These are phyloP conservation scores for Colletotrichum falcatum DNA, from an alignment of 2,329 filamentous ascomycete species.

Conservation along the genomic window DNA sequence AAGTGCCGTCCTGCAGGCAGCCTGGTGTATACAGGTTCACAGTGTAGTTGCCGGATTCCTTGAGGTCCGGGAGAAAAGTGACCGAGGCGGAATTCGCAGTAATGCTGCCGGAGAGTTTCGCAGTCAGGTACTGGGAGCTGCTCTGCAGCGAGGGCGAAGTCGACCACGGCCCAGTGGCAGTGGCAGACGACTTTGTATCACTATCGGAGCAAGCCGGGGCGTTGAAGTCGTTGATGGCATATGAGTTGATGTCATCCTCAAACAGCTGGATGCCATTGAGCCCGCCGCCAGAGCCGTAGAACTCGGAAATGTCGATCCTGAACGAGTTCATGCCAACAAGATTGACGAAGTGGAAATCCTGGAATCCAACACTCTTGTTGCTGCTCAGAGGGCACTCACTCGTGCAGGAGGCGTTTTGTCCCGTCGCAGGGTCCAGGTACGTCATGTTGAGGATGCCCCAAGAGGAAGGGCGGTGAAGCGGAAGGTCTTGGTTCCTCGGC, in stretches of 20 bases:
- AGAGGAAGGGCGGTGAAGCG: constrained; percentile 87
- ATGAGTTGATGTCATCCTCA: constrained; percentile 85
- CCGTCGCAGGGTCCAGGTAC: constrained; percentile 81
- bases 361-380: constrained; percentile 73
- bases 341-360: constrained; percentile 95
- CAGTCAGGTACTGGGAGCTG: constrained; percentile 81
- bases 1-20: constrained; percentile 83
- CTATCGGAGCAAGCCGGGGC: constrained; percentile 79
- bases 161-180: constrained; percentile 79
- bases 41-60: constrained; percentile 90
- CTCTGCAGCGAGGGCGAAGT: constrained; percentile 76
- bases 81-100: constrained; percentile 73
- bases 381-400: constrained; percentile 86
- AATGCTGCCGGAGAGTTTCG: constrained; percentile 68
- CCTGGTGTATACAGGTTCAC: constrained; percentile 94
- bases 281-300: constrained; percentile 88
- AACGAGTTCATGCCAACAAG: constrained; percentile 88
- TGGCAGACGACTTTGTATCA: constrained; percentile 73
- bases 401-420: constrained; percentile 78
- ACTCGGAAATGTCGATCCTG: constrained; percentile 85
- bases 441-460: constrained; percentile 97
- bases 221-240: constrained; percentile 89
- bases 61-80: constrained; percentile 85
- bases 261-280: constrained; percentile 89
- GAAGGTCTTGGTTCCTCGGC: constrained; percentile 88